These are phyloP conservation scores for Ormosia semicastrata DNA, from an alignment of 306 rosid species.

Conservation along the genomic window DNA sequence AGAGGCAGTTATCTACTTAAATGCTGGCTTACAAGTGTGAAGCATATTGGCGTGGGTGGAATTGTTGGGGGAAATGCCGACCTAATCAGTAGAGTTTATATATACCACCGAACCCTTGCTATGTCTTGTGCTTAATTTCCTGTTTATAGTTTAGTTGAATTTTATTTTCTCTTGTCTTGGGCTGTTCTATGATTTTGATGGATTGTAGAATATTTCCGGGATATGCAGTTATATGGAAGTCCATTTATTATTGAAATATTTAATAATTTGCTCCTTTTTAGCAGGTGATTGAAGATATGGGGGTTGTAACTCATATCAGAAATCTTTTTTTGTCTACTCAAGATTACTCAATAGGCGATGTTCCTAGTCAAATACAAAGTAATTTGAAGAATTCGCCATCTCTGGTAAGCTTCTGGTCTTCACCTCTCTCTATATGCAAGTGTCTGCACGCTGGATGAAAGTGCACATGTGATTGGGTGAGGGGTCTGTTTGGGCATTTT, in stretches of 20 bases:
- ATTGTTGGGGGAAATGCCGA: not conserved
- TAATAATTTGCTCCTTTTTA: constrained; percentile 17
- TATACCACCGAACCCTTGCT: not conserved
- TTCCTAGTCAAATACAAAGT: constrained; percentile 44
- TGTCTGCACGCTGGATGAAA: not conserved
- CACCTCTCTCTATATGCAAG: constrained; percentile 15
- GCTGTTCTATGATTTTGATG: constrained; percentile 18
- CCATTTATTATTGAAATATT: constrained; percentile 16
- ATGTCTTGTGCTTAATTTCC: not conserved
- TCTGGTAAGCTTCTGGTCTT: constrained; percentile 49
- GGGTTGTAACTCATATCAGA: constrained; percentile 59
- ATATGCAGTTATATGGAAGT: not conserved
- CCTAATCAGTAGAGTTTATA: not conserved
- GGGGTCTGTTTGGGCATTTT: not conserved
- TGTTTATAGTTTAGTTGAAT: not conserved
- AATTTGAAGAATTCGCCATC: constrained; percentile 45
- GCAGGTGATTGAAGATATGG: constrained; percentile 82
- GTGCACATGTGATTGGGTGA: not conserved
- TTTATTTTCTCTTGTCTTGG: not conserved
- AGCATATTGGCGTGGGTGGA: not conserved
- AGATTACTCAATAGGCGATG: constrained; percentile 41
- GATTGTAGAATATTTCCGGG: not conserved
- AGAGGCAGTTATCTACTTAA: not conserved
- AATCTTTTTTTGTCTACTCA: constrained; percentile 60
- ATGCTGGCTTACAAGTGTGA: not conserved